These are phyloP conservation scores for Colletotrichum tamarilloi DNA, from an alignment of 2,329 filamentous ascomycete species.

Conservation along the genomic window DNA sequence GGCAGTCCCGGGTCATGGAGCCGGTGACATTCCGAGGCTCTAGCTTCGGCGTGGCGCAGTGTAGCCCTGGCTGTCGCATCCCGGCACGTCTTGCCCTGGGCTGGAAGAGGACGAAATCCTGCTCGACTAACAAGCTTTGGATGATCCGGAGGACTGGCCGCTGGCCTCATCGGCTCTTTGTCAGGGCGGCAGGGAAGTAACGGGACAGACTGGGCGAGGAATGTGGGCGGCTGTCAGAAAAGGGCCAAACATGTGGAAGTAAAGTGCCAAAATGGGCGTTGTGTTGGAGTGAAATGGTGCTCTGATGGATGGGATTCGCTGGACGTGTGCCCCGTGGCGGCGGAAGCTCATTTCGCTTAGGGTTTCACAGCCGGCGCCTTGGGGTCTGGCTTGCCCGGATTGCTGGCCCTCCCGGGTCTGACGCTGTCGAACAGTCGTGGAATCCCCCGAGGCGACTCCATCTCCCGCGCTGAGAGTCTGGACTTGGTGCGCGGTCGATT, in stretches of 20 bases:
- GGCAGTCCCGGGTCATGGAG: constrained; percentile 20
- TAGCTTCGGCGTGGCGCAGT: constrained; percentile 32
- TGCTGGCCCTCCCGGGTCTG: constrained; percentile 16
- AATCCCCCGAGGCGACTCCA: not conserved
- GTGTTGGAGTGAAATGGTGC: not conserved
- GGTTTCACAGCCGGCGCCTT: constrained; percentile 31
- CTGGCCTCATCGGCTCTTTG: constrained; percentile 14
- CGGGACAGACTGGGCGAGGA: constrained; percentile 4
- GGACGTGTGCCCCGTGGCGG: constrained; percentile 29
- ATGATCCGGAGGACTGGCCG: constrained; percentile 23
- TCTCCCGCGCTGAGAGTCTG: constrained; percentile 17
- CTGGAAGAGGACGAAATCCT: not conserved
- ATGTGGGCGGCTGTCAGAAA: constrained; percentile 29
- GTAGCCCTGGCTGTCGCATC: constrained; percentile 15
- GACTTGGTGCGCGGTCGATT: constrained; percentile 14
- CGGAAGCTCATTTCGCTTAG: constrained; percentile 37
- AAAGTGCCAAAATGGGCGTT: constrained; percentile 18
- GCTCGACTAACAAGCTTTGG: constrained; percentile 22
- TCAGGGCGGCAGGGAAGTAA: constrained; percentile 4
- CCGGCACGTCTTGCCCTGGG: constrained; percentile 8
- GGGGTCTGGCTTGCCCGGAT: constrained; percentile 4
- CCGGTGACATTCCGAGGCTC: constrained; percentile 25
- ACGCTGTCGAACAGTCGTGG: constrained; percentile 21
- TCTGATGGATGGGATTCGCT: constrained; percentile 23
- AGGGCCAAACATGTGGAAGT: not conserved